Base-by-base conservation (phyloP, 352 stramenopile genomes). In the Discostella stelligera region DNA sequence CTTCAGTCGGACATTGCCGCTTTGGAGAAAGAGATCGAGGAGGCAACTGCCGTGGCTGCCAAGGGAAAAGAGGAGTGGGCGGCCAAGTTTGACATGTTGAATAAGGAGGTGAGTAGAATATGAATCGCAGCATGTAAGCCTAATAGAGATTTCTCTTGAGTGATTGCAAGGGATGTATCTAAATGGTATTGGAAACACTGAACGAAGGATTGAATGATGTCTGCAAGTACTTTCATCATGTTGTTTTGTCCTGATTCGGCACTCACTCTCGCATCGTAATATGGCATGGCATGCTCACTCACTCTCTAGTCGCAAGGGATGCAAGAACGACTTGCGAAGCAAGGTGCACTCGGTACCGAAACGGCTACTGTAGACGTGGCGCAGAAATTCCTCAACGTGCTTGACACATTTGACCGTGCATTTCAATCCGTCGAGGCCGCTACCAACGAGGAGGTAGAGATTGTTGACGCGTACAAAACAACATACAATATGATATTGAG, bases 351-450 rank as follows among this genome's bases (percentile, higher is more conserved):
- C 10, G 69, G 72, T 39, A 87, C 84, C 39, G 73, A 70, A 48
- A 71, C 70, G 32, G 82, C 83, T 7, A 90, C 66, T 4, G 58
- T 87, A 3, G 76, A 88, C 44, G 87, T 91, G 4, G 74, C 79
- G 9, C 56, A 68, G 39, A 32, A 80, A 66, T 83, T 91, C 32
- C 56, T 93, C 21, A 74, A 80, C 54, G 66, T 90, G 0, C 68
- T 93, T n/a, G 88, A 93, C 61, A 92, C 87, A 60, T 93, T 87
- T 68, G 84, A 93, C 74, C 84, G 88, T 44, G 86, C 82, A 10
- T 93, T 91, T 71, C 65, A 71, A 25, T 53, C 79, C 14, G 72
- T 91, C 0, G 77, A 72, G 25, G 30, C 85, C 6, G 71, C 82
- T 46, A 86, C 79, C 14, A 77, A 90, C 27, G 70, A 75, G 25